phyloP scores from a whole-genome alignment of 2,329 filamentous ascomycete genomes.

The Botryotinia narcissicola region DNA sequence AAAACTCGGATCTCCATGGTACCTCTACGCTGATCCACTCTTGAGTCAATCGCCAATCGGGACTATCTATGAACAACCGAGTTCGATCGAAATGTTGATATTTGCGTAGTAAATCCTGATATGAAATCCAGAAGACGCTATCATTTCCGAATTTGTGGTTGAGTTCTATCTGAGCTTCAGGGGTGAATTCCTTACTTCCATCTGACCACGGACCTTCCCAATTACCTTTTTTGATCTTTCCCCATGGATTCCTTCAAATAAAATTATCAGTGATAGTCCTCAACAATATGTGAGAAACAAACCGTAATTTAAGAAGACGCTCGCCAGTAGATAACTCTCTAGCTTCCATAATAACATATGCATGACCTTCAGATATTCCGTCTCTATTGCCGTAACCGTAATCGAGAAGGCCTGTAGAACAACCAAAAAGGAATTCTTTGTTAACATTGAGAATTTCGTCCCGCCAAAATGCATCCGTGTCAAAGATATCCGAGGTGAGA shows the following conservation, averaged over 20 bases:
- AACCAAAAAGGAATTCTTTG: constrained; percentile 75
- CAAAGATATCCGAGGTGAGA: constrained; percentile 69
- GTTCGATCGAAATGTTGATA: constrained; percentile 62
- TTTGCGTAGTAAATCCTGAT: constrained; percentile 60
- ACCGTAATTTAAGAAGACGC: constrained; percentile 55
- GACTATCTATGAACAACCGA: constrained; percentile 54
- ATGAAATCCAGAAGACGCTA: constrained; percentile 63
- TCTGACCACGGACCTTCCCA: constrained; percentile 60
- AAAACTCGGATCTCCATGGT: constrained; percentile 60
- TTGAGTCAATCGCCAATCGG: constrained; percentile 56
- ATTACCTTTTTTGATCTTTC: constrained; percentile 54
- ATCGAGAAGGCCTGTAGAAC: constrained; percentile 61
- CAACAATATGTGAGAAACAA: constrained; percentile 9
- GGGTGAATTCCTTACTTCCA: constrained; percentile 60
- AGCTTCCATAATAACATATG: constrained; percentile 60
- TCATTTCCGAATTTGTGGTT: constrained; percentile 60
- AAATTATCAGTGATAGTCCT: neutral
- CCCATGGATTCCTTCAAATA: constrained; percentile 54
- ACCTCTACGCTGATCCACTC: constrained; percentile 62
- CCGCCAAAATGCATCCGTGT: constrained; percentile 79
- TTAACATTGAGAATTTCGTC: constrained; percentile 81
- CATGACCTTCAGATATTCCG: constrained; percentile 57
- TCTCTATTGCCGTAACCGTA: constrained; percentile 59
- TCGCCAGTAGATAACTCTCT: constrained; percentile 51
- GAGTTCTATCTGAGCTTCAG: constrained; percentile 56